Evolutionary conservation across 345 rosid species (phyloP).

Genomic region (Toxicodendron radicans): DNA sequence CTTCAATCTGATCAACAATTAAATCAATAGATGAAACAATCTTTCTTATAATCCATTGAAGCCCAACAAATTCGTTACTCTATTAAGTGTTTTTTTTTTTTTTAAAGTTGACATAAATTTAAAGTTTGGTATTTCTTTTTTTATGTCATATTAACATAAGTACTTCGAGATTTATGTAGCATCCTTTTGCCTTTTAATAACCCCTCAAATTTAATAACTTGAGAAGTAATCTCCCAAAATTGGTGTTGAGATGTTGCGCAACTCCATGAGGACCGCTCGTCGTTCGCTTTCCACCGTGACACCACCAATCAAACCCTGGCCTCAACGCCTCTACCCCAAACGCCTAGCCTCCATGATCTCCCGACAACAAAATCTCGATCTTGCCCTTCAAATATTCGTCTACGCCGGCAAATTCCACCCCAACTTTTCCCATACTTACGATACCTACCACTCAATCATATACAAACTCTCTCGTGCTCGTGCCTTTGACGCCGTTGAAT

Average conservation of each 20-base stretch:
- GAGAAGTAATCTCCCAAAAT: background rate
- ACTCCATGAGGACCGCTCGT: constrained; percentile 12
- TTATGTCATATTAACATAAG: too few species aligned
- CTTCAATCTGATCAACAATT: too few species aligned
- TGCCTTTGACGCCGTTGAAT: constrained; percentile 63
- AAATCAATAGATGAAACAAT: too few species aligned
- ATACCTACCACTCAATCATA: constrained; percentile 76
- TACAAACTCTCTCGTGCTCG: constrained; percentile 83
- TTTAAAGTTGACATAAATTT: too few species aligned
- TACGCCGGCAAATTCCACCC: constrained; percentile 81
- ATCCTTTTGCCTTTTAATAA: too few species aligned
- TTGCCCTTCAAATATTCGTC: constrained; percentile 82
- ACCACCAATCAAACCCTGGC: constrained; percentile 91
- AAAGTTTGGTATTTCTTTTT: too few species aligned
- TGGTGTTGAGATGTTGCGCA: constrained; percentile 15
- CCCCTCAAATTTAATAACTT: background rate
- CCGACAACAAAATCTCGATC: constrained; percentile 79
- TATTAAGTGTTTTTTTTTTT: too few species aligned
- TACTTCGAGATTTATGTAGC: too few species aligned
- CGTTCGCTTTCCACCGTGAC: constrained; percentile 40
- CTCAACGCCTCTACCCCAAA: constrained; percentile 70
- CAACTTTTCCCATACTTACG: constrained; percentile 60
- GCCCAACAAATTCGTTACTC: too few species aligned
- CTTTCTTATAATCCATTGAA: too few species aligned
- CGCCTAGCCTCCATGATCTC: constrained; percentile 72